Percentiles rank a stretch among this genome's conserved stretches.
phyloP scores from a whole-genome alignment of 78 protist species.

The Cavenderia fasciculata region DNA sequence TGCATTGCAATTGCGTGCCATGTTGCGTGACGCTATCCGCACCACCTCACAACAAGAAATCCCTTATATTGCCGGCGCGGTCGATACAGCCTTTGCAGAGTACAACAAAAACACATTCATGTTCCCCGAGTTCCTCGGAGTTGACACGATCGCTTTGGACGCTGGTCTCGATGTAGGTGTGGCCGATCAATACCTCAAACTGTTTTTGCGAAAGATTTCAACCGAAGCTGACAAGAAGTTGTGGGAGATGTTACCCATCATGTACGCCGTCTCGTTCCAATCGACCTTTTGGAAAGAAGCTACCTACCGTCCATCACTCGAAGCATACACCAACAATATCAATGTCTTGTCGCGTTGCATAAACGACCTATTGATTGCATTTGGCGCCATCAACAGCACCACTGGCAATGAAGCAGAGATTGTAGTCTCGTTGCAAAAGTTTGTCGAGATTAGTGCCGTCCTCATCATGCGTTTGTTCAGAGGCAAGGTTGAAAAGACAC shows the following conservation, averaged over 20 bases:
- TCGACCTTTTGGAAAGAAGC: constrained; percentile 73
- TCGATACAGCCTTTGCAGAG: constrained; percentile 70
- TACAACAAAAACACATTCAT: constrained; percentile 74
- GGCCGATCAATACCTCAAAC: constrained; percentile 83
- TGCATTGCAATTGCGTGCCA: constrained; percentile 68
- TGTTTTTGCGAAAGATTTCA: constrained; percentile 39
- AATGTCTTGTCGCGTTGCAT: constrained; percentile 59
- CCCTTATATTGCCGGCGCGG: constrained; percentile 42
- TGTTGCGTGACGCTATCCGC: constrained; percentile 71
- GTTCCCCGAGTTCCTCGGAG: constrained; percentile 65
- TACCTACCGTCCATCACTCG: constrained; percentile 49
- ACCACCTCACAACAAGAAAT: constrained; percentile 5
- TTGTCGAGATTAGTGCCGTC: constrained; percentile 63
- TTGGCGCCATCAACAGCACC: constrained; percentile 49
- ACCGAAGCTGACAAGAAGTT: constrained; percentile 56
- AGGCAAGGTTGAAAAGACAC: constrained; percentile 9
- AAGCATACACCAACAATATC: constrained; percentile 67
- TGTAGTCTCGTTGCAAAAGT: background rate
- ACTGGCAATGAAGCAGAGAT: constrained; percentile 67
- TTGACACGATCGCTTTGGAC: constrained; percentile 78
- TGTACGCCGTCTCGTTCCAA: constrained; percentile 71
- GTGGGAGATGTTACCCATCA: constrained; percentile 76
- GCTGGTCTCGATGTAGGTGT: constrained; percentile 73
- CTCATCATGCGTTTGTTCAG: constrained; percentile 34
- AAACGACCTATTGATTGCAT: constrained; percentile 48